Evolutionary conservation across 2,329 filamentous ascomycete species (phyloP).

Genomic region (Trichophyton schoenleinii): DNA sequence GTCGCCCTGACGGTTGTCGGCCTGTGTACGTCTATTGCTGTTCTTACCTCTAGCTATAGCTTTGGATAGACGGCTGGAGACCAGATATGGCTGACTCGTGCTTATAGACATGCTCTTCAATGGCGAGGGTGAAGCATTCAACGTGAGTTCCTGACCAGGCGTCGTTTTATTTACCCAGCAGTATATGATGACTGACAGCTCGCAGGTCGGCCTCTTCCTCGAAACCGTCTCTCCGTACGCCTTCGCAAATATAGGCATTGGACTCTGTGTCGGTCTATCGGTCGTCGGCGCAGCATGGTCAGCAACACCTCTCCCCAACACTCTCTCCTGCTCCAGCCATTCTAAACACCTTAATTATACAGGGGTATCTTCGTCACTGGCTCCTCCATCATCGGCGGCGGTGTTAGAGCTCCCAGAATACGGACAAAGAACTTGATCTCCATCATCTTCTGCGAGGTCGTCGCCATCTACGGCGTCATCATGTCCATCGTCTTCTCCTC

Average conservation of each 20-base stretch:
- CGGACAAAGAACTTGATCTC: constrained; percentile 99
- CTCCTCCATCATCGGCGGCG: constrained; percentile 90
- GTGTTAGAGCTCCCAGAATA: constrained; percentile 92
- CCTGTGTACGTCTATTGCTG: constrained; percentile 51
- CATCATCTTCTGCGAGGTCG: constrained; percentile 99
- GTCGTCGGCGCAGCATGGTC: constrained; percentile 96
- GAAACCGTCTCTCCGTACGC: constrained; percentile 87
- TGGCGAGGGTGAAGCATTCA: constrained; percentile 88
- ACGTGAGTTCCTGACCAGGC: constrained; percentile 44
- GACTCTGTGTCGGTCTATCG: constrained; percentile 86
- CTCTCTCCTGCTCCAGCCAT: constrained; percentile 10
- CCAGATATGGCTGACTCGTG: constrained; percentile 11
- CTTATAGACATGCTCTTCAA: constrained; percentile 91
- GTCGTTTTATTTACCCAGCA: constrained; percentile 6
- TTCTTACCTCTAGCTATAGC: neutral
- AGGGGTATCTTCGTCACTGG: constrained; percentile 99
- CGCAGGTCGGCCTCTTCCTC: constrained; percentile 77
- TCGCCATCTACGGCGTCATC: constrained; percentile 99
- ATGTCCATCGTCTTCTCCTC: constrained; percentile 98
- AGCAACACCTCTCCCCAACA: constrained; percentile 16
- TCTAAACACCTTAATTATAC: constrained; percentile 14
- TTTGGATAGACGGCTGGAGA: neutral
- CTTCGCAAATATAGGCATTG: constrained; percentile 84
- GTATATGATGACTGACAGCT: constrained; percentile 5
- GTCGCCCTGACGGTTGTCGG: constrained; percentile 60